Conservation (phyloP, 2,329 filamentous ascomycete genomes). For the Herpotrichia juniperi region DNA sequence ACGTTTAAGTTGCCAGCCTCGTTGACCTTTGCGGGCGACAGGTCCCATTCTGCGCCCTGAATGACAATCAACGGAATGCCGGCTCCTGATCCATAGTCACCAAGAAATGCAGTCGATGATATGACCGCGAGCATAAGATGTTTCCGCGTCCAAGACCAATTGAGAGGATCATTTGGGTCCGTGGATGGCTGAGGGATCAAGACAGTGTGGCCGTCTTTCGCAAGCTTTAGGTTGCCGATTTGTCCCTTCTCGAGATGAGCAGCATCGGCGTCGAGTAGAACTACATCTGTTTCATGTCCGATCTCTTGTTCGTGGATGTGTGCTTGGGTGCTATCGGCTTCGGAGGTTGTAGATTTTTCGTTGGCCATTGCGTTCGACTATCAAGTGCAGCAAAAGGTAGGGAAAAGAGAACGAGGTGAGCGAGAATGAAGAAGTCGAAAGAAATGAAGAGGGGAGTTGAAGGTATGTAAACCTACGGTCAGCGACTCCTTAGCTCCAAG, state of each 20-base stretch:
- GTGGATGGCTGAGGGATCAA: constrained; percentile 59
- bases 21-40: constrained; percentile 57
- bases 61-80: constrained; percentile 37
- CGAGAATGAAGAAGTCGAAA: background rate
- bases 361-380: constrained; percentile 6
- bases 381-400: background rate
- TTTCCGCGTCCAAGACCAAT: constrained; percentile 58
- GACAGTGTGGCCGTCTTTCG: constrained; percentile 49
- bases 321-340: constrained; percentile 11
- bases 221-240: constrained; percentile 39
- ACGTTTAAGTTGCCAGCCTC: constrained; percentile 60
- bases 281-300: constrained; percentile 23
- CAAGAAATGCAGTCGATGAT: constrained; percentile 53
- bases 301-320: constrained; percentile 25
- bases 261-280: constrained; percentile 27
- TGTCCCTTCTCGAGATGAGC: constrained; percentile 29
- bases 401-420: background rate
- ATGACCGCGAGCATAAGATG: constrained; percentile 57
- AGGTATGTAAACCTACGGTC: background rate
- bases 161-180: constrained; percentile 58
- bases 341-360: constrained; percentile 6
- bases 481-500: constrained; percentile 2
- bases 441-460: background rate
- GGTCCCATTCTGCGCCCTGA: constrained; percentile 53
- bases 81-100: constrained; percentile 53